phyloP scores from a whole-genome alignment of 257 asterid genomes.

The Cordia subcordata region DNA sequence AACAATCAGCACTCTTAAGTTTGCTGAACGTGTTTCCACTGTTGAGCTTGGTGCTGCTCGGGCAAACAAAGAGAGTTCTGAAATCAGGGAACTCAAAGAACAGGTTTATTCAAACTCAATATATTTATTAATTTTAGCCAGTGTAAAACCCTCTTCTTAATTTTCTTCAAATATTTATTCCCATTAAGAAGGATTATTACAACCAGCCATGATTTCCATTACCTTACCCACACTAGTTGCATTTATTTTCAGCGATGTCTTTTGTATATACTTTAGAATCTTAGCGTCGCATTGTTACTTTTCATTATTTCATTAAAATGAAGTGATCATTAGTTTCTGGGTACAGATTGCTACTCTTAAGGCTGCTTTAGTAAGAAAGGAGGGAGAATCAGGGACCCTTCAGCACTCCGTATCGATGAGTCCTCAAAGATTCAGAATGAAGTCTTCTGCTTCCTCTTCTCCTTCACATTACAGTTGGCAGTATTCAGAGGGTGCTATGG shows the following conservation, averaged over 20 bases:
- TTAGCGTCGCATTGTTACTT: neutral
- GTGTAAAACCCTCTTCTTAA: neutral
- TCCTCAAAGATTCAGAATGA: conserved; percentile 41
- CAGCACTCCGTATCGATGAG: conserved; percentile 33
- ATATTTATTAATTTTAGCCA: neutral
- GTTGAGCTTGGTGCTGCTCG: conserved; percentile 80
- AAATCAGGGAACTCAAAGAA: conserved; percentile 72
- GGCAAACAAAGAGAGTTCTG: conserved; percentile 62
- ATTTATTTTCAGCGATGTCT: neutral
- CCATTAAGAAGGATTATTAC: neutral
- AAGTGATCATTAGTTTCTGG: conserved; percentile 1
- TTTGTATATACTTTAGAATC: neutral
- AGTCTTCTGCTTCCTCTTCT: conserved; percentile 35
- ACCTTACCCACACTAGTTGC: too few relatives aligned
- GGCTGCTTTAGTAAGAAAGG: conserved; percentile 65
- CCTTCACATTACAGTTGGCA: conserved; percentile 39
- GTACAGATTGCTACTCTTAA: conserved; percentile 63
- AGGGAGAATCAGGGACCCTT: conserved; percentile 30
- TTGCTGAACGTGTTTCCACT: conserved; percentile 87
- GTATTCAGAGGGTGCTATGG: conserved; percentile 17
- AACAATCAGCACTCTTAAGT: conserved; percentile 77
- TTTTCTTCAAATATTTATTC: neutral
- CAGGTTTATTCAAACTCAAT: conserved; percentile 41
- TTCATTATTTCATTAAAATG: conserved; percentile 3
- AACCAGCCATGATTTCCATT: too few relatives aligned